Evolutionary conservation across 768 basidiomycete species (phyloP).

Genomic region (Neoboletus subvelutipes): DNA sequence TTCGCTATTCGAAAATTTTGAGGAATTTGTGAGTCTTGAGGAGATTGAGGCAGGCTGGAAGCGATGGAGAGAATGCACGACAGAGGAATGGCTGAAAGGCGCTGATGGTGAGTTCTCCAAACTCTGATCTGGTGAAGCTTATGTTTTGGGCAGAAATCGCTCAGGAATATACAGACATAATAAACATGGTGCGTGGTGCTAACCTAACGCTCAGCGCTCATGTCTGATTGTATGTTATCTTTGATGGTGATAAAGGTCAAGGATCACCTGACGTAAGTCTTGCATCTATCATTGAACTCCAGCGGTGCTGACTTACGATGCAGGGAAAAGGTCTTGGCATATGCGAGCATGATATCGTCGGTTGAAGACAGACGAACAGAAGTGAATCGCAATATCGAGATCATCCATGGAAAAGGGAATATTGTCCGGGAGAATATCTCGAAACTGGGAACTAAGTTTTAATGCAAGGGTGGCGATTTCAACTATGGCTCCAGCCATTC

Average conservation of each 20-base stretch:
- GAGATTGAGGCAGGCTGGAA: conserved; percentile 25
- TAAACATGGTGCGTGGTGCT: conserved; percentile 21
- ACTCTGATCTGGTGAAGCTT: not conserved
- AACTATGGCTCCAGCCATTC: not conserved
- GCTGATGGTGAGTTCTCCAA: conserved; percentile 24
- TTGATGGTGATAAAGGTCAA: conserved; percentile 20
- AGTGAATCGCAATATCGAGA: conserved; percentile 20
- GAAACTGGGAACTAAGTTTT: conserved; percentile 18
- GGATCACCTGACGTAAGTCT: conserved; percentile 28
- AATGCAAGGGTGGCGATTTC: not conserved
- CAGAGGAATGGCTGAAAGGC: conserved; percentile 33
- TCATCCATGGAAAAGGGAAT: conserved; percentile 15
- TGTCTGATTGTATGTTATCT: not conserved
- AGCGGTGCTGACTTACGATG: conserved; percentile 5
- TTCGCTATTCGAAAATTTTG: conserved; percentile 21
- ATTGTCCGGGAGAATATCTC: conserved; percentile 25
- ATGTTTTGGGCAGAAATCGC: conserved; percentile 19
- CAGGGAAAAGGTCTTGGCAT: conserved; percentile 24
- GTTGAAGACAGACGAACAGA: conserved; percentile 23
- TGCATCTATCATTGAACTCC: not conserved
- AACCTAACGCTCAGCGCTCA: not conserved
- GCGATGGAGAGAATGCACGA: conserved; percentile 29
- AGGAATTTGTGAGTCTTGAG: conserved; percentile 18
- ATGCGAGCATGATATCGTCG: conserved; percentile 18
- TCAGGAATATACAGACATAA: conserved; percentile 16